Evolutionary conservation across 441 rosid species (phyloP).

Genomic region (Adansonia madagascariensis): DNA sequence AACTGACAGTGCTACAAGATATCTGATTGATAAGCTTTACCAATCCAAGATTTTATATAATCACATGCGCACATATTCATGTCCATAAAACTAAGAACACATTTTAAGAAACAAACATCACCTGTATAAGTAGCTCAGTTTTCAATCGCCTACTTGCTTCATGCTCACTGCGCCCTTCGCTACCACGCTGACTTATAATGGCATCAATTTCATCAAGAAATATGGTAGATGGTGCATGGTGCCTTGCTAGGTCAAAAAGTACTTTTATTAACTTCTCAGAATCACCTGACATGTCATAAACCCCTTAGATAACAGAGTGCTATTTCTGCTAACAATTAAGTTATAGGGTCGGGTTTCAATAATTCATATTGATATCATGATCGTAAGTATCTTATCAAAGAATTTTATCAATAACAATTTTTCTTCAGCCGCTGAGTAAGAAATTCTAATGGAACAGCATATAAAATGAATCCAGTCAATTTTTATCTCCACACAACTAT

Average conservation of each 20-base stretch:
- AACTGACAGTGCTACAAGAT: background rate
- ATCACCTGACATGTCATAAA: conserved; percentile 65
- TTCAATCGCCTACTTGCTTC: conserved; percentile 98
- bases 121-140: conserved; percentile 97
- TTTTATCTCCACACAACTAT: background rate
- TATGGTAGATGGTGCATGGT: conserved; percentile 94
- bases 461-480: background rate
- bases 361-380: background rate
- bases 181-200: conserved; percentile 88
- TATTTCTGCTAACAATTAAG: background rate
- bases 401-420: background rate
- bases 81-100: background rate
- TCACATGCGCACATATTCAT: background rate
- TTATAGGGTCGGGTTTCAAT: background rate
- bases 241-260: conserved; percentile 91
- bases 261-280: conserved; percentile 93
- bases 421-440: background rate
- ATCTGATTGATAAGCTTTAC: background rate
- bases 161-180: conserved; percentile 92
- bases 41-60: background rate
- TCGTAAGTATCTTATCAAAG: background rate
- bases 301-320: conserved; percentile 47
- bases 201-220: conserved; percentile 98
- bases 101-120: conserved; percentile 38
- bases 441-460: background rate